These are phyloP conservation scores for Sphagnum magellanicum DNA, from an alignment of 228 moss, liverwort and hornwort genomes.

Conservation along the genomic window DNA sequence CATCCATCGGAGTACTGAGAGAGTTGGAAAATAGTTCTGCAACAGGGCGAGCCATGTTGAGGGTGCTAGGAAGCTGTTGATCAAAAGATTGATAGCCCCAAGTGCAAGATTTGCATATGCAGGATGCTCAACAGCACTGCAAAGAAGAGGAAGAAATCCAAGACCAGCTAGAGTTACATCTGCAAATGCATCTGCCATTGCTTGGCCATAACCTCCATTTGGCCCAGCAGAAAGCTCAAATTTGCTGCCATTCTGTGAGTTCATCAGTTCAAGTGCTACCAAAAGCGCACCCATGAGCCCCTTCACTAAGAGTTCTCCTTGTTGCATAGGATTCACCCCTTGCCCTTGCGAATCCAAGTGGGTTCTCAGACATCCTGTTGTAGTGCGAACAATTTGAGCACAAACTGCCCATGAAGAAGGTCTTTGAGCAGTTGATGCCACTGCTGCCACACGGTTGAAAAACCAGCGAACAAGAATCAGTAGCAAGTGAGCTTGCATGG, in stretches of 20 bases:
- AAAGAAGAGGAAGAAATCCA: conserved; percentile 74
- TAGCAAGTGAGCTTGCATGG: conserved; percentile 77
- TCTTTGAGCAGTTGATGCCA: conserved; percentile 18
- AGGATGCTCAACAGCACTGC: conserved; percentile 63
- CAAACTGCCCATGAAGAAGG: conserved; percentile 44
- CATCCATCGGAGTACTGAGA: conserved; percentile 55
- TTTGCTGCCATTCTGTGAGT: conserved; percentile 38
- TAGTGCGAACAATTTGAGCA: conserved; percentile 59
- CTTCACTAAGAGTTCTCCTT: conserved; percentile 62
- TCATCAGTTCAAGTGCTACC: conserved; percentile 65
- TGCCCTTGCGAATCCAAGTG: conserved; percentile 55
- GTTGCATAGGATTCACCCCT: conserved; percentile 21
- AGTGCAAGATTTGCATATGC: conserved; percentile 65
- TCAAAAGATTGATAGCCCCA: conserved; percentile 73
- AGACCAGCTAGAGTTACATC: conserved; percentile 70
- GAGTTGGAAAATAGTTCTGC: conserved; percentile 80
- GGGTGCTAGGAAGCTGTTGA: conserved; percentile 77
- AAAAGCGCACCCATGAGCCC: conserved; percentile 65
- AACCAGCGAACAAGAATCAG: conserved; percentile 67
- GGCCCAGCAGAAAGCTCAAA: conserved; percentile 22
- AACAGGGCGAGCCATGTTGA: conserved; percentile 75
- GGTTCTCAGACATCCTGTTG: conserved; percentile 71
- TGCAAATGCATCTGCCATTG: conserved; percentile 61
- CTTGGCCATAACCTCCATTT: conserved; percentile 21
- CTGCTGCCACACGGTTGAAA: conserved; percentile 27